Percentiles rank a stretch among this genome's conserved stretches.
Conservation (phyloP, 306 rosid genomes). For the Gastrolobium bilobum region DNA sequence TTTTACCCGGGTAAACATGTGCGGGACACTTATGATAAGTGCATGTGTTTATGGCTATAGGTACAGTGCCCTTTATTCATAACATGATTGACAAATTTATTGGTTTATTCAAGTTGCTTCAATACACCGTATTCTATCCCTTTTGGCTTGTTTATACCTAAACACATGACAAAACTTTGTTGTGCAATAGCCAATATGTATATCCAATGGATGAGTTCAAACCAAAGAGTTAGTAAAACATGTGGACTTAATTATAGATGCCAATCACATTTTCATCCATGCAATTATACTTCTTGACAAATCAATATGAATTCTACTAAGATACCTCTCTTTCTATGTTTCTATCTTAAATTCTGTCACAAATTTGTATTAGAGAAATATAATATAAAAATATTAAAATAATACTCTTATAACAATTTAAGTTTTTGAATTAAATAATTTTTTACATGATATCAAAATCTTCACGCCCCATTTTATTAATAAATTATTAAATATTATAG, state of each 20-base stretch:
- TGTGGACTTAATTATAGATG: background rate
- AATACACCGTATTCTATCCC: background rate
- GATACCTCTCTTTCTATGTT: background rate
- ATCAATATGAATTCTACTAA: background rate
- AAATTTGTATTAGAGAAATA: too few relatives aligned
- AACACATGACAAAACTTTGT: slow-evolving; percentile 7
- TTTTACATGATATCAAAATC: too few relatives aligned
- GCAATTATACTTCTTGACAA: slow-evolving; percentile 4
- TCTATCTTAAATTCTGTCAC: background rate
- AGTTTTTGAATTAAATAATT: too few relatives aligned
- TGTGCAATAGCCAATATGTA: background rate
- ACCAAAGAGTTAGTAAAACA: background rate
- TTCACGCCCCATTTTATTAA: too few relatives aligned
- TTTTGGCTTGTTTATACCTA: background rate
- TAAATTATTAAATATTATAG: background rate
- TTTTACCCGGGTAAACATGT: too few relatives aligned
- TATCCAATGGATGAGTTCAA: background rate
- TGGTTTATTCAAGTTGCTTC: background rate
- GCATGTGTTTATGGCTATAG: too few relatives aligned
- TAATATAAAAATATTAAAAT: too few relatives aligned
- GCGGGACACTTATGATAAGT: too few relatives aligned
- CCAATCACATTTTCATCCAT: background rate
- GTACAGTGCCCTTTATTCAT: too few relatives aligned
- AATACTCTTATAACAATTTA: too few relatives aligned
- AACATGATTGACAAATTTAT: background rate